Evolutionary conservation across 202 grass and related monocot genomes (phyloP).

Genomic region (Setaria italica): DNA sequence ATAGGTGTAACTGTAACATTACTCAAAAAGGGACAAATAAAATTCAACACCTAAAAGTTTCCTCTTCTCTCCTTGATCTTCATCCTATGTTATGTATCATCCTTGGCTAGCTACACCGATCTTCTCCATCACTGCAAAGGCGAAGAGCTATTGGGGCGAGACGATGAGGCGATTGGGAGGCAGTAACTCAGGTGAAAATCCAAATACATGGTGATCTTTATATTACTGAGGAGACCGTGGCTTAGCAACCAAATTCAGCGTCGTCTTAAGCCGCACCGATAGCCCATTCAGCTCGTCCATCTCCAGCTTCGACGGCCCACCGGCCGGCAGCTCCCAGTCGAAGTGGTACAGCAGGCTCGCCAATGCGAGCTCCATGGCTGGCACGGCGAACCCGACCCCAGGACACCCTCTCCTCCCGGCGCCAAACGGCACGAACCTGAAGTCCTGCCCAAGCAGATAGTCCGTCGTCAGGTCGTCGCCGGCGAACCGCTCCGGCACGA

Average conservation of each 20-base stretch:
- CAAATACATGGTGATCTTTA: neutral
- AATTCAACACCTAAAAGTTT: too few relatives aligned
- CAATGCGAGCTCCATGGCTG: conserved; percentile 25
- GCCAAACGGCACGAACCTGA: conserved; percentile 38
- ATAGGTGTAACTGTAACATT: too few relatives aligned
- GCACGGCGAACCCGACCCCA: conserved; percentile 25
- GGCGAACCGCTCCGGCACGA: conserved; percentile 45
- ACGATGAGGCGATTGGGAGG: too few relatives aligned
- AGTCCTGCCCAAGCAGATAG: conserved; percentile 29
- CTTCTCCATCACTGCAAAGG: too few relatives aligned
- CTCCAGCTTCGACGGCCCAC: neutral
- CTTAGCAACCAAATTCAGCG: conserved; percentile 40
- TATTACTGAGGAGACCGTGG: conserved; percentile 12
- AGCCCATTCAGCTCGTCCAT: conserved; percentile 48
- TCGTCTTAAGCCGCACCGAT: conserved; percentile 39
- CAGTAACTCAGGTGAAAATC: too few relatives aligned
- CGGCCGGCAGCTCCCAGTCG: conserved; percentile 44
- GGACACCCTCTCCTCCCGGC: conserved; percentile 47
- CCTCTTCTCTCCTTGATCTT: too few relatives aligned
- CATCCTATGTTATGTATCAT: too few relatives aligned
- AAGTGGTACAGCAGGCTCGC: conserved; percentile 38
- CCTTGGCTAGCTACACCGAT: too few relatives aligned
- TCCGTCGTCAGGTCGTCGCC: neutral
- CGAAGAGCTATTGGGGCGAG: too few relatives aligned
- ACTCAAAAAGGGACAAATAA: too few relatives aligned